phyloP scores from a whole-genome alignment of 805 yeast genomes.

The Scheffersomyces ergatensis region DNA sequence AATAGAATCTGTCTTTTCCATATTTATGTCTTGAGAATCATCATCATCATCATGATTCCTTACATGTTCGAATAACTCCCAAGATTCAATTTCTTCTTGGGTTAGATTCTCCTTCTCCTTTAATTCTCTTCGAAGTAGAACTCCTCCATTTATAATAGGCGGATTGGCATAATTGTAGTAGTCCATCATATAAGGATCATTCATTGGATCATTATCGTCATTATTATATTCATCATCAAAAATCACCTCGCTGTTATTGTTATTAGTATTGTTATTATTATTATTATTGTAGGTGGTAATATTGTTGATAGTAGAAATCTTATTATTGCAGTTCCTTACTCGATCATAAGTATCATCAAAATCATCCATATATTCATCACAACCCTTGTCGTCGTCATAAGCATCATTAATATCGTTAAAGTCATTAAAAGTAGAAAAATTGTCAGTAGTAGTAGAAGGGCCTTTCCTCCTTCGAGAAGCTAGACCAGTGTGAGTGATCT shows the following conservation, averaged over 20 bases:
- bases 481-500: no score
- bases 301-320: no score
- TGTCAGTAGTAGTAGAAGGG: no score
- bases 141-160: constrained; percentile 38
- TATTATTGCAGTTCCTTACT: constrained; percentile 25
- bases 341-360: constrained; percentile 20
- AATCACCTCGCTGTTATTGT: constrained; percentile 24
- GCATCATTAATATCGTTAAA: background rate
- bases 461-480: no score
- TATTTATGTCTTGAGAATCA: background rate
- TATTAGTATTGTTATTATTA: no score
- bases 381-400: background rate
- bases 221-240: constrained; percentile 12
- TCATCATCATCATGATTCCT: constrained; percentile 8
- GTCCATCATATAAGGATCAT: background rate
- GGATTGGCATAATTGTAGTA: background rate
- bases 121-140: constrained; percentile 30
- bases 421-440: background rate
- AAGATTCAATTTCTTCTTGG: constrained; percentile 33
- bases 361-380: background rate
- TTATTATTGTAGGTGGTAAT: no score
- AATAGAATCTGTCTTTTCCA: background rate
- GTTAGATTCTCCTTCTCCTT: constrained; percentile 25
- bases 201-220: background rate
- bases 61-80: constrained; percentile 36